A percentile compares a stretch with the other conserved stretches of the same genome.
Evolutionary conservation across 495 filamentous ascomycete genomes (phyloP).

Genomic region (Penicillium ochrochloron): DNA sequence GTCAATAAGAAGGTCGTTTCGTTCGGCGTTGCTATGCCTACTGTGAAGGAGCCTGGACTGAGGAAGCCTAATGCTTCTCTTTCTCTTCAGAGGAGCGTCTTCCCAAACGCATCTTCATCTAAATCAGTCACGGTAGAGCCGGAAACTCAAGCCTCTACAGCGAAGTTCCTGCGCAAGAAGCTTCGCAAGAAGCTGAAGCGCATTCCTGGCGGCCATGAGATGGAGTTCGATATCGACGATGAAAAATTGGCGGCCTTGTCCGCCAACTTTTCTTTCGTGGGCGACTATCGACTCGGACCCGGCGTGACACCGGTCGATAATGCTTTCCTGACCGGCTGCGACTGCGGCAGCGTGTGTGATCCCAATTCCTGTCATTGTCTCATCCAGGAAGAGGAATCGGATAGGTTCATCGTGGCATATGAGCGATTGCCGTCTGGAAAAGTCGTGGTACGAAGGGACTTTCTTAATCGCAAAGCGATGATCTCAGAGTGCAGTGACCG

Average conservation of each 20-base stretch:
- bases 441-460: constrained; percentile 34
- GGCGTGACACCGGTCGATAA: constrained; percentile 38
- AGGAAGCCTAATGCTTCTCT: neutral
- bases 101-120: neutral
- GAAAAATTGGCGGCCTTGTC: constrained; percentile 31
- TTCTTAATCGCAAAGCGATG: constrained; percentile 40
- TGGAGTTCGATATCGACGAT: constrained; percentile 31
- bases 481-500: constrained; percentile 84
- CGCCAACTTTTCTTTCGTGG: constrained; percentile 50
- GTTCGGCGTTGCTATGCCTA: constrained; percentile 4
- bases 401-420: constrained; percentile 47
- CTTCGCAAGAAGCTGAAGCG: constrained; percentile 27
- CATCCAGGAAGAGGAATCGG: constrained; percentile 40
- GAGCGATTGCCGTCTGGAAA: neutral
- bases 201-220: constrained; percentile 32
- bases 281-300: constrained; percentile 42
- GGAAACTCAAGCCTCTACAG: too few relatives aligned
- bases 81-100: neutral
- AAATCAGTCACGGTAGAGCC: neutral
- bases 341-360: constrained; percentile 40
- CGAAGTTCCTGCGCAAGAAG: constrained; percentile 4
- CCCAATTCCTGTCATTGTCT: constrained; percentile 45
- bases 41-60: neutral
- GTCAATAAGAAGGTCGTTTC: constrained; percentile 22
- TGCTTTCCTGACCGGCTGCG: constrained; percentile 49